These are phyloP conservation scores for Stygiomarasmius scandens DNA, from an alignment of 1,284 basidiomycete species.

Conservation along the genomic window DNA sequence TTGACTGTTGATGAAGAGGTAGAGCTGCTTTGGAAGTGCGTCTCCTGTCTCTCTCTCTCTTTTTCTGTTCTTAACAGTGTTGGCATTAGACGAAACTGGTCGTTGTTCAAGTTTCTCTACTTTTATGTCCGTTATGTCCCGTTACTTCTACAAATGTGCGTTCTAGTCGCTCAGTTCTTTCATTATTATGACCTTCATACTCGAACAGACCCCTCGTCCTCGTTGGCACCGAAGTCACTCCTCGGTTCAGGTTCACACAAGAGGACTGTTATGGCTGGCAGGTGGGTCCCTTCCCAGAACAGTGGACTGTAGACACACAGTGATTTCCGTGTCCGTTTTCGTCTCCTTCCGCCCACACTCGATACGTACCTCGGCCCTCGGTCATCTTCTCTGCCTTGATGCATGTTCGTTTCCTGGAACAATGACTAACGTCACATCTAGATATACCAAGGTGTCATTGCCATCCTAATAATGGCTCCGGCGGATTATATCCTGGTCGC, in stretches of 20 bases:
- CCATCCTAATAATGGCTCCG: neutral
- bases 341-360: too few species aligned
- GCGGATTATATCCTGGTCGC: neutral
- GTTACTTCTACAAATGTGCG: constrained; percentile 1
- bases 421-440: too few species aligned
- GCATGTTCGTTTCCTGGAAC: neutral
- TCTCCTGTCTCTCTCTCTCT: neutral
- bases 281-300: too few species aligned
- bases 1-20: constrained; percentile 10
- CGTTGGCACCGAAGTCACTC: constrained; percentile 3
- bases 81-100: constrained; percentile 9
- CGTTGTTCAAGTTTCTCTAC: constrained; percentile 6
- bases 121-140: constrained; percentile 10
- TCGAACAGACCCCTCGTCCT: neutral
- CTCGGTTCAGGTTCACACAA: neutral
- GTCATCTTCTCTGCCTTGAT: neutral
- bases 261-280: constrained; percentile 3
- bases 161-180: too few species aligned
- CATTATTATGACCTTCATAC: too few species aligned
- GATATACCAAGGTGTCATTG: neutral
- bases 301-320: too few species aligned
- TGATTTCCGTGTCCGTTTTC: neutral
- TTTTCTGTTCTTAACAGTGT: neutral
- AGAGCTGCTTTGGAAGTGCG: constrained; percentile 8
- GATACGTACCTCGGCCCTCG: too few species aligned